Evolutionary conservation across 2,329 filamentous ascomycete species (phyloP).

Genomic region (Pseudophaeomoniella oleicola): DNA sequence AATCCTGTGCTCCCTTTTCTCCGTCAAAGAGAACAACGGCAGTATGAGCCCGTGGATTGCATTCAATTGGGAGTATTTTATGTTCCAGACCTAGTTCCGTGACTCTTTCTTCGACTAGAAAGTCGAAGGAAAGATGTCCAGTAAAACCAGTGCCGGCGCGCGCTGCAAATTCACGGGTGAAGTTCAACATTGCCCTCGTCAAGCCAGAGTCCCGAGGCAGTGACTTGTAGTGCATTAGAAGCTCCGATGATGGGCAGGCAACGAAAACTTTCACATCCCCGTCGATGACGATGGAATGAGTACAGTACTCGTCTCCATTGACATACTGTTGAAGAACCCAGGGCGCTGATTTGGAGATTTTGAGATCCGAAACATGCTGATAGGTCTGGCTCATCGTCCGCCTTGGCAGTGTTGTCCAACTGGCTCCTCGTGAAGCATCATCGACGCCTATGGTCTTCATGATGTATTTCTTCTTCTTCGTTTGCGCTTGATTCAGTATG

Average conservation of each 20-base stretch:
- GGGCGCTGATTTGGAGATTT: conserved; percentile 37
- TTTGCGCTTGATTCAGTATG: conserved; percentile 31
- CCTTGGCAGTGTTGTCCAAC: conserved; percentile 51
- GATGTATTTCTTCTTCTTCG: conserved; percentile 38
- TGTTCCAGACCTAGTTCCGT: conserved; percentile 12
- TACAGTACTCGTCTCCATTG: conserved; percentile 52
- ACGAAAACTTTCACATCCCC: conserved; percentile 53
- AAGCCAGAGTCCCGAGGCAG: conserved; percentile 41
- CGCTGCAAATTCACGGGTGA: conserved; percentile 45
- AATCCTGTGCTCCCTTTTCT: conserved; percentile 24
- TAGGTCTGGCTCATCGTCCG: conserved; percentile 37
- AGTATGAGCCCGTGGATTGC: conserved; percentile 56
- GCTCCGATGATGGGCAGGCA: conserved; percentile 47
- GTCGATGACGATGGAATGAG: conserved; percentile 52
- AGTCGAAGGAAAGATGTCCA: conserved; percentile 59
- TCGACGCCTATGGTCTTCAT: conserved; percentile 53
- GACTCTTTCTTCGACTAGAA: conserved; percentile 42
- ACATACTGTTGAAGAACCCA: conserved; percentile 61
- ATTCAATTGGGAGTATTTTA: conserved; percentile 52
- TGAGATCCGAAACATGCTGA: conserved; percentile 38
- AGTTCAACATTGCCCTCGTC: conserved; percentile 45
- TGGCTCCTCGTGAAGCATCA: conserved; percentile 42
- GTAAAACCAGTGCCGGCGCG: conserved; percentile 39
- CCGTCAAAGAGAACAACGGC: conserved; percentile 46
- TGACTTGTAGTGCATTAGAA: conserved; percentile 52